A percentile compares a stretch with the other conserved stretches of the same genome.
Evolutionary conservation across 1,139 yeast genomes (phyloP).

Genomic region (Candida neerlandica): DNA sequence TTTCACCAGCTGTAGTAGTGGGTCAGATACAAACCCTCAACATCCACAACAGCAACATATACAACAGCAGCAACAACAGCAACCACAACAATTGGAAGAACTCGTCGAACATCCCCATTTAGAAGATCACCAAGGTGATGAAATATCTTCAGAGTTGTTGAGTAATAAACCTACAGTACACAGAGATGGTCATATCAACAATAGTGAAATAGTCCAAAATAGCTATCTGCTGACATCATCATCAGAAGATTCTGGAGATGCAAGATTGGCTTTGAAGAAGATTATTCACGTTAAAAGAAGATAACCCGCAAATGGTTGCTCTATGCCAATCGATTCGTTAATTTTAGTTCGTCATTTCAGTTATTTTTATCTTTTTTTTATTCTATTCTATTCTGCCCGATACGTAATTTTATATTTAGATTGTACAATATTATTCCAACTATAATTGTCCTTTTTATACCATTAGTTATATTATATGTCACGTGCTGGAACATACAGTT

Average conservation of each 20-base stretch:
- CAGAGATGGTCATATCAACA: not conserved
- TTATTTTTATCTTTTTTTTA: too few species aligned
- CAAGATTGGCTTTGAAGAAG: conserved; percentile 44
- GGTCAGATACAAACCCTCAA: conserved; percentile 1
- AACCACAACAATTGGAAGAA: conserved; percentile 8
- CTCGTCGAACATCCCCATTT: conserved; percentile 7
- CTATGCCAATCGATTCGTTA: not conserved
- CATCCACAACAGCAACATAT: conserved; percentile 10
- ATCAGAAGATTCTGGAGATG: conserved; percentile 42
- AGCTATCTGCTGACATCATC: conserved; percentile 9
- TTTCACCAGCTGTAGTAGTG: conserved; percentile 19
- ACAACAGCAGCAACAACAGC: conserved; percentile 10
- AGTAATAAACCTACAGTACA: not conserved
- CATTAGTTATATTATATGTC: too few species aligned
- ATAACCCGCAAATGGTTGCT: conserved; percentile 8
- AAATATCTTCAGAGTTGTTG: not conserved
- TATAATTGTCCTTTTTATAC: not conserved
- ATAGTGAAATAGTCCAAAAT: conserved; percentile 1
- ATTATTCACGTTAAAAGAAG: conserved; percentile 39
- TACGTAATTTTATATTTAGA: not conserved
- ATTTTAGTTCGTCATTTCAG: conserved; percentile 1
- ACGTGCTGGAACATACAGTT: too few species aligned
- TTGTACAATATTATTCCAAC: not conserved
- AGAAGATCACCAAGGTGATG: conserved; percentile 1
- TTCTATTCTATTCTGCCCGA: too few species aligned